Evolutionary conservation across 2,329 filamentous ascomycete genomes (phyloP), one percentile per base, ranked within the genome.

Genomic region (Penicillium sp.): DNA sequence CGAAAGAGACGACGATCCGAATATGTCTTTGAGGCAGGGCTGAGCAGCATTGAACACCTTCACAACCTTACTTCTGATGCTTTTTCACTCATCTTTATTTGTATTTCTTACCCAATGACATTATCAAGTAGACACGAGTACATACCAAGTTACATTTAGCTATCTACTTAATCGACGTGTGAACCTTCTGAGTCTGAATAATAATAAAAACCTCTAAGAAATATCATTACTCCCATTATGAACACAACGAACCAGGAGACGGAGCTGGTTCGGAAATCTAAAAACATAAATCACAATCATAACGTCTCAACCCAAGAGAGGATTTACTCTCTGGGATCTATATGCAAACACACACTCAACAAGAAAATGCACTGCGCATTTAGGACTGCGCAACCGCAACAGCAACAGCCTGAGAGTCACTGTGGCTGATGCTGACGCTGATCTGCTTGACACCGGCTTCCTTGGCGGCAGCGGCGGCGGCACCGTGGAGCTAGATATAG

Each of bases 371-470:
- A 61, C 60, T 47, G 50, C 50, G 44, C 39, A 36, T 18, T 47
- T 61, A 91, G 69, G 94, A 89, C 52, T 85, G 87, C 51, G 91
- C 88, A 57, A 96, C 88, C 2, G 95, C 94, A 67, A 99, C 90
- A 42, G 94, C 93, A 68, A 97, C 92, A 57, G 94, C 92, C 76
- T 99, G 94, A 55, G 82, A 87, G 65, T 97, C 93, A 36, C 89
- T 94, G 77, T 99, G 95, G 66, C 93, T 97, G 70, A 99, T 97
- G 70, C 91, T 96, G 64, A 99, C 89, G 61, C 83, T 93, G 61
- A 97, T 87, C 51, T 86, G 85, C 80, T 93, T 96, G 40, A 97
- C 86, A 58, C 92, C 91, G 26, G 88, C 91, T 73, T 90, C 82
- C 72, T 88, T 86, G n/a, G 94, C 94, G 50, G 90, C 91, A 48